Evolutionary conservation across 2,329 filamentous ascomycete genomes (phyloP).

Genomic region (Phoma herbarum): DNA sequence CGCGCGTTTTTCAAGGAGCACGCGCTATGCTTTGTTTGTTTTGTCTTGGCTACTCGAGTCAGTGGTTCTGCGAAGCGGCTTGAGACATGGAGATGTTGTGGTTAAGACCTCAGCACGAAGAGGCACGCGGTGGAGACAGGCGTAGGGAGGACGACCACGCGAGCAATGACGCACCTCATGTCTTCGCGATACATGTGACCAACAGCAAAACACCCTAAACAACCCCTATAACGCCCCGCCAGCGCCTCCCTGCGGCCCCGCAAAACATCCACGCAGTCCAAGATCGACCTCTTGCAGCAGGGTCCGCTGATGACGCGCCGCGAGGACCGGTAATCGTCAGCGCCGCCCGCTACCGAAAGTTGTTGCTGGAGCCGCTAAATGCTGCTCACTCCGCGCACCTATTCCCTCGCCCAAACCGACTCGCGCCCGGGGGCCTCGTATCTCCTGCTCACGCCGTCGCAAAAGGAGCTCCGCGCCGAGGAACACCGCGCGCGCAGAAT

Average conservation of each 20-base stretch:
- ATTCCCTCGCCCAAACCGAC: slow-evolving; percentile 48
- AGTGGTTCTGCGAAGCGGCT: not conserved
- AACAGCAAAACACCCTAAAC: slow-evolving; percentile 16
- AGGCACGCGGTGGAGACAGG: slow-evolving; percentile 1
- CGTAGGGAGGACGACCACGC: slow-evolving; percentile 18
- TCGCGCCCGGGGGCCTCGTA: slow-evolving; percentile 43
- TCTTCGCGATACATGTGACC: slow-evolving; percentile 18
- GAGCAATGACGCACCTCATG: slow-evolving; percentile 23
- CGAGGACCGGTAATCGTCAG: slow-evolving; percentile 14
- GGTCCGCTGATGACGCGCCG: slow-evolving; percentile 21
- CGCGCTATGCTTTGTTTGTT: not conserved
- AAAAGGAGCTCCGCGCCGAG: slow-evolving; percentile 45
- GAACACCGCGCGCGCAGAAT: slow-evolving; percentile 61
- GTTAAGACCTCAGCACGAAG: not conserved
- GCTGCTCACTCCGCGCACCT: slow-evolving; percentile 54
- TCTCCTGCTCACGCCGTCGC: slow-evolving; percentile 45
- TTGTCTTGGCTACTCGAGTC: not conserved
- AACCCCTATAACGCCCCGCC: slow-evolving; percentile 11
- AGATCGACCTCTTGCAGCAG: slow-evolving; percentile 10
- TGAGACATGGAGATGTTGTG: not conserved
- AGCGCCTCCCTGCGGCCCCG: slow-evolving; percentile 16
- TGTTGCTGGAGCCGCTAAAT: slow-evolving; percentile 47
- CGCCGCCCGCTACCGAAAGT: slow-evolving; percentile 27
- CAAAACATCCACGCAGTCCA: slow-evolving; percentile 9
- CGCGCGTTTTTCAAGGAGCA: slow-evolving; percentile 1